Conservation (phyloP, 805 yeast species). For the Cyberlindnera amylophila region DNA sequence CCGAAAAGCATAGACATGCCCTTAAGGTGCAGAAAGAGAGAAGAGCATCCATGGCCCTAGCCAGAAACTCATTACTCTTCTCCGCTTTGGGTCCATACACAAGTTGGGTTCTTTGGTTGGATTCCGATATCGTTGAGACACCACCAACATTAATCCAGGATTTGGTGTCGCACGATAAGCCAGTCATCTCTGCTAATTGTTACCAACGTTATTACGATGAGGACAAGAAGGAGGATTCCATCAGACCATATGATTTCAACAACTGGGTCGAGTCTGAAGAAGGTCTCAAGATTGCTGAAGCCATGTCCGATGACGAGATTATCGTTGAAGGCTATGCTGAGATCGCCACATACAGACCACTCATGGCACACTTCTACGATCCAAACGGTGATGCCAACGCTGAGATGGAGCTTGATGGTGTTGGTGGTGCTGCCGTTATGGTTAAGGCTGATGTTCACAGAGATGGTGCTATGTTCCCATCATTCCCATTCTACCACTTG, state of each 20-base stretch:
- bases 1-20: slow-evolving; percentile 90
- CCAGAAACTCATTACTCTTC: slow-evolving; percentile 86
- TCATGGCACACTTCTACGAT: slow-evolving; percentile 88
- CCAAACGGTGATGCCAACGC: slow-evolving; percentile 55
- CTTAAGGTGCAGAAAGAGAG: slow-evolving; percentile 81
- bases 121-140: slow-evolving; percentile 89
- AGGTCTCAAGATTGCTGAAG: slow-evolving; percentile 70
- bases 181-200: slow-evolving; percentile 89
- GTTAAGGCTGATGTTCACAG: slow-evolving; percentile 98
- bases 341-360: slow-evolving; percentile 87
- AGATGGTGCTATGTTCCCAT: slow-evolving; percentile 99
- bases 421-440: slow-evolving; percentile 94
- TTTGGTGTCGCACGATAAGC: slow-evolving; percentile 77
- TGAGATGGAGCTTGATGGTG: slow-evolving; percentile 90
- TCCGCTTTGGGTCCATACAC: slow-evolving; percentile 87
- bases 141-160: slow-evolving; percentile 84
- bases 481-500: slow-evolving; percentile 94
- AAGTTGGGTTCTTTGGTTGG: slow-evolving; percentile 96
- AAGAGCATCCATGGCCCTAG: slow-evolving; percentile 87
- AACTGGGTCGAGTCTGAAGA: slow-evolving; percentile 90
- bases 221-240: slow-evolving; percentile 49
- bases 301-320: slow-evolving; percentile 82
- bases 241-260: slow-evolving; percentile 91
- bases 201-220: slow-evolving; percentile 75
- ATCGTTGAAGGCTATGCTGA: slow-evolving; percentile 93